phyloP scores from a whole-genome alignment of 345 rosid species.

The Rhizophora mangle region DNA sequence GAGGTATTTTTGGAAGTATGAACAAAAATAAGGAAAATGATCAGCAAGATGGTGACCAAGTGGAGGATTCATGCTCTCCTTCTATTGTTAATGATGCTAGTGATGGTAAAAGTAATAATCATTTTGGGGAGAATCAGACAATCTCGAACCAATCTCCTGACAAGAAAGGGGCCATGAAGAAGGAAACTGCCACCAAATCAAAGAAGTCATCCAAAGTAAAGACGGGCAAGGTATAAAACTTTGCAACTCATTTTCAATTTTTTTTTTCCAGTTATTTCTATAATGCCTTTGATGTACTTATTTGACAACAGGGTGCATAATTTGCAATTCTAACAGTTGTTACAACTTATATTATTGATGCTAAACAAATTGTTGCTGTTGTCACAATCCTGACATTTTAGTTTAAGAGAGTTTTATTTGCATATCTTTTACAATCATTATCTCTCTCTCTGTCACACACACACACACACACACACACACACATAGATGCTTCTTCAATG shows the following conservation, averaged over 20 bases:
- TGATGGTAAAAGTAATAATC: constrained; percentile 33
- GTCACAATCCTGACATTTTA: neutral
- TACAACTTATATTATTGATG: neutral
- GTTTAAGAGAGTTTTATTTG: neutral
- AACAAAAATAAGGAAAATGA: constrained; percentile 26
- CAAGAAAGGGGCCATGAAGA: constrained; percentile 36
- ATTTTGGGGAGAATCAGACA: constrained; percentile 26
- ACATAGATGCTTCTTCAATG: neutral
- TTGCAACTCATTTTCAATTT: neutral
- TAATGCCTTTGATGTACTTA: too few species aligned
- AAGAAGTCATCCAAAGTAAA: constrained; percentile 71
- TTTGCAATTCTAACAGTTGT: neutral
- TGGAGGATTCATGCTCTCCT: constrained; percentile 27
- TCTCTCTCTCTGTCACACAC: too few species aligned
- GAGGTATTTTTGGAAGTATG: constrained; percentile 26
- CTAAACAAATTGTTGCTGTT: neutral
- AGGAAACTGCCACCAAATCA: constrained; percentile 41
- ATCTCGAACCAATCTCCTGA: constrained; percentile 27
- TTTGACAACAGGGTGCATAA: too few species aligned
- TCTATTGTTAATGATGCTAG: constrained; percentile 24
- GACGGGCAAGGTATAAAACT: constrained; percentile 61
- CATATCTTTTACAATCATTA: neutral
- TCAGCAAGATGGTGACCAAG: constrained; percentile 23
- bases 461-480: too few species aligned
- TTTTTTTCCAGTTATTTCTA: too few species aligned